Conservation (phyloP, 2,329 filamentous ascomycete genomes). For the Alternaria triticina region DNA sequence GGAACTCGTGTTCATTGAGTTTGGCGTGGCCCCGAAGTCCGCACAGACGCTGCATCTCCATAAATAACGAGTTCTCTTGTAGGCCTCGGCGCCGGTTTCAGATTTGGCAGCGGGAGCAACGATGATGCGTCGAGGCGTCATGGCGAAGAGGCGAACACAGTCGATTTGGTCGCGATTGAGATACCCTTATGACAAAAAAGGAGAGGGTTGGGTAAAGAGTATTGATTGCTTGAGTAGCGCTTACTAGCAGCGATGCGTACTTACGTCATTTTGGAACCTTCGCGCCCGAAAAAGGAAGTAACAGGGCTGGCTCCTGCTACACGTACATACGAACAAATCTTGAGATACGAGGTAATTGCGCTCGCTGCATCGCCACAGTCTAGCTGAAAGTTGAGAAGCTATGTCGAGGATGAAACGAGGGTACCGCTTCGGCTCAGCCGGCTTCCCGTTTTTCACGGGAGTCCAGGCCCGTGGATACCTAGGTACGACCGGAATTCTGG, state of each 20-base stretch:
- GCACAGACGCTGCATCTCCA: background rate
- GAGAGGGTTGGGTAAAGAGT: background rate
- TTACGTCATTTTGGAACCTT: background rate
- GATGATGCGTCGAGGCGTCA: conserved; percentile 6
- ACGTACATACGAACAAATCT: background rate
- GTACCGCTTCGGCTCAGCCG: background rate
- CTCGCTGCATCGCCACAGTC: background rate
- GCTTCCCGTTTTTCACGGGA: background rate
- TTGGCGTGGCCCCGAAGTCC: background rate
- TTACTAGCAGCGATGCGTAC: background rate
- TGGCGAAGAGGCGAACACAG: background rate
- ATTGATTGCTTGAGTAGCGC: conserved; percentile 1
- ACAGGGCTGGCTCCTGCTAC: background rate
- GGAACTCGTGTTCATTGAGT: background rate
- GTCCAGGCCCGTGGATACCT: background rate
- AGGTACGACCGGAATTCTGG: background rate
- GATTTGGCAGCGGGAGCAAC: background rate
- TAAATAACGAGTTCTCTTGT: background rate
- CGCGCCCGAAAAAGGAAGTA: background rate
- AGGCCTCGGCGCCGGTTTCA: background rate
- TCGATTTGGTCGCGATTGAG: background rate
- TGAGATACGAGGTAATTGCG: background rate
- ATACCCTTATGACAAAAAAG: background rate
- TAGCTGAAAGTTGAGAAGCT: background rate
- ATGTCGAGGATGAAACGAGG: background rate